These are phyloP conservation scores for Kwoniella bestiolae DNA, from an alignment of 768 basidiomycete genomes.

Conservation along the genomic window DNA sequence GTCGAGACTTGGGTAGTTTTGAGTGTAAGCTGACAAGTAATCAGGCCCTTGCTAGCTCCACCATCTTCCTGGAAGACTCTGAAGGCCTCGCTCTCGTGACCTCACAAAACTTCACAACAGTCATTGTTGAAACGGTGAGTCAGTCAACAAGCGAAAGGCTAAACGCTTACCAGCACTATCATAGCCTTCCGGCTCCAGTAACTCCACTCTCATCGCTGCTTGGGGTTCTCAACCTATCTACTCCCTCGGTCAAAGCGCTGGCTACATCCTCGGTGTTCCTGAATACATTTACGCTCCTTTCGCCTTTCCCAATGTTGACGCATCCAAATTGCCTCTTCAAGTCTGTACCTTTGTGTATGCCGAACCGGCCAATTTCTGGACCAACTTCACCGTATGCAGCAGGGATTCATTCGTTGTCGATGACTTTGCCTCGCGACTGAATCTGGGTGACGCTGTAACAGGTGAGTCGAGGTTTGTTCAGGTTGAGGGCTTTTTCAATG, in stretches of 20 bases:
- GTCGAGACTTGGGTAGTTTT: neutral
- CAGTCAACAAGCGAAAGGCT: too few species aligned
- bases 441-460: constrained; percentile 9
- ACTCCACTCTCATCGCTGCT: constrained; percentile 16
- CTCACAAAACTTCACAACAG: constrained; percentile 15
- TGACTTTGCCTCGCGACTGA: constrained; percentile 2
- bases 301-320: constrained; percentile 8
- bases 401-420: constrained; percentile 7
- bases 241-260: constrained; percentile 12
- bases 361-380: neutral
- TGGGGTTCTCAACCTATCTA: constrained; percentile 24
- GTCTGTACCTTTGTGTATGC: constrained; percentile 22
- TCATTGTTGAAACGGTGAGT: constrained; percentile 19
- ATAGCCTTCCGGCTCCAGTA: constrained; percentile 7
- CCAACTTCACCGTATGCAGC: neutral
- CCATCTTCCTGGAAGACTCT: constrained; percentile 13
- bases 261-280: constrained; percentile 18
- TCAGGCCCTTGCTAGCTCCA: constrained; percentile 14
- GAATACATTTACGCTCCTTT: constrained; percentile 12
- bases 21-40: neutral
- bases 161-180: neutral
- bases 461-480: constrained; percentile 1
- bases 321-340: constrained; percentile 7
- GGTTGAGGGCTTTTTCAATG: too few species aligned
- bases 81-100: constrained; percentile 9